Evolutionary conservation across 306 rosid species (phyloP), one percentile per base, ranked within the genome.

Genomic region (Styphnolobium japonicum): DNA sequence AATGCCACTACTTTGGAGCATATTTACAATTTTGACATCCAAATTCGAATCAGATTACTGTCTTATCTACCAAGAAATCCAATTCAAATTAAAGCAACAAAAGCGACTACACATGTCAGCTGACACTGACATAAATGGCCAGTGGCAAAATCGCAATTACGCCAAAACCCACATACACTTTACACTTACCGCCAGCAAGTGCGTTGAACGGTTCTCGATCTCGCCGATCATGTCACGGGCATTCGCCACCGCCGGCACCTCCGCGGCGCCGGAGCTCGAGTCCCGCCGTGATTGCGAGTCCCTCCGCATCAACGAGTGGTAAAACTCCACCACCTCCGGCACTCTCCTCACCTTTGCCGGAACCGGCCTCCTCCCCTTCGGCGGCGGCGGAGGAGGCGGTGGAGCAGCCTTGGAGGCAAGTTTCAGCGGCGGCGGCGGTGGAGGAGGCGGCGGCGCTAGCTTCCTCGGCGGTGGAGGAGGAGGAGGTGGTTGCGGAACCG

Each of bases 171-270:
- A 81, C 67, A 31, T 46, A 75, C 40, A 8, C 86, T 68, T 37
- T 43, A n/a, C 65, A 91, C 99, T 89, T 86, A 96, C 99, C 43
- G 97, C 97, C 70, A 90, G 87, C 77, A 96, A 72, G 80, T 96
- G 88, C 52, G 97, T 53, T 0, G 99, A 96, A n/a, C 99, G 98
- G 85, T 96, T 96, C 90, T 93, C 99, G n/a, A 96, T 96, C 90
- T 96, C 99, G 46, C 98, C 99, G 90, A 96, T 96, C 99, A 96
- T 96, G 86, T 93, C 97, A 4, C 99, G 98, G 19, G 99, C 85
- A 33, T 87, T 96, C 49, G 96, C 82, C 42, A 93, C 85, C 8
- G 90, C 71, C 82, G 90, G 89, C 0, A 67, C 83, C 62, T 90
- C 98, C 7, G 86, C 12, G 0, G 68, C 69, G 18, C 88, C 82